Percentiles rank a stretch among this genome's conserved stretches.
These are phyloP conservation scores for Myriosclerotinia duriaeana DNA, from an alignment of 2,329 filamentous ascomycete genomes.

Conservation along the genomic window DNA sequence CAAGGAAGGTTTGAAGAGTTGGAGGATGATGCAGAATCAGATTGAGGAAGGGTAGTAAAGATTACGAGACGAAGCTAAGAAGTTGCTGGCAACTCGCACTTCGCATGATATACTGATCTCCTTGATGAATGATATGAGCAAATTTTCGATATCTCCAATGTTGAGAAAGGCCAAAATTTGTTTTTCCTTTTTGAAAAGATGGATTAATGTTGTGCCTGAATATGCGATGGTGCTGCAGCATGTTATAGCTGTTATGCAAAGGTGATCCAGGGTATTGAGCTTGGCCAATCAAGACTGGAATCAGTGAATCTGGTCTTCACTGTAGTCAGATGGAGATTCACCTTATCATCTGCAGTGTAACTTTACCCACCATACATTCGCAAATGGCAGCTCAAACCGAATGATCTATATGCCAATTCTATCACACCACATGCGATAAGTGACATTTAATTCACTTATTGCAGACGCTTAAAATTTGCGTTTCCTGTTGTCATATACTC, in stretches of 20 bases:
- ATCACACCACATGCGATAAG: constrained; percentile 11
- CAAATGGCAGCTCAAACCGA: neutral
- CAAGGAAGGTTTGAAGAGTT: constrained; percentile 39
- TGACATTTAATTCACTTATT: neutral
- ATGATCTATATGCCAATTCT: neutral
- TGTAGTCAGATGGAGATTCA: constrained; percentile 6
- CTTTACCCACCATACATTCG: neutral
- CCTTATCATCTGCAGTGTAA: constrained; percentile 19
- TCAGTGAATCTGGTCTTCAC: neutral
- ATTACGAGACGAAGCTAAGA: neutral
- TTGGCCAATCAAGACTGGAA: neutral
- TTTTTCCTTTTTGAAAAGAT: neutral
- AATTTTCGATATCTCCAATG: neutral
- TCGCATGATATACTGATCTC: neutral
- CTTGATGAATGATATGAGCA: neutral
- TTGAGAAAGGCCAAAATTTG: no score
- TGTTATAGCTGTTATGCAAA: constrained; percentile 5
- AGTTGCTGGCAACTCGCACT: neutral
- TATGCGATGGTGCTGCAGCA: neutral
- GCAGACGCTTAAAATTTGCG: neutral
- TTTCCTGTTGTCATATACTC: neutral
- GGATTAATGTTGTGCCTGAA: neutral
- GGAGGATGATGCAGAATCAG: constrained; percentile 38
- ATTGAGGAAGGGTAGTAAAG: constrained; percentile 22
- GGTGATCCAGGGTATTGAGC: neutral